A percentile compares a stretch with the other conserved stretches of the same genome.
phyloP scores from a whole-genome alignment of 129 eudicot species.

The Pseudognaphalium luteoalbum region DNA sequence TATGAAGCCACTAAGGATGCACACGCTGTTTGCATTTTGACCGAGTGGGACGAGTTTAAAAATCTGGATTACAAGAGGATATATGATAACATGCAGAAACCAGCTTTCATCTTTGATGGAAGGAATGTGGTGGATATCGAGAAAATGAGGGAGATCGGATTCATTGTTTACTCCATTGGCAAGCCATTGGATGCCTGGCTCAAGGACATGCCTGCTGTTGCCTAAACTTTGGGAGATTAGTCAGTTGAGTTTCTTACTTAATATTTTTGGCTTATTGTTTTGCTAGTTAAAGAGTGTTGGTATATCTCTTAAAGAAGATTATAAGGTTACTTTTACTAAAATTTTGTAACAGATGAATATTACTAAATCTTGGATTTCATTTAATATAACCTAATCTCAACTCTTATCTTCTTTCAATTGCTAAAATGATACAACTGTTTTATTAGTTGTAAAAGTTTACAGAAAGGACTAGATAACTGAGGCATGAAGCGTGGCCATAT shows the following conservation, averaged over 20 bases:
- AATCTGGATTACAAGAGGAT: constrained; percentile 75
- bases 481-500: constrained; percentile 4
- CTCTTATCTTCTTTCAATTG: background rate
- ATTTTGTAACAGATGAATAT: constrained; percentile 39
- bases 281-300: constrained; percentile 21
- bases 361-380: constrained; percentile 25
- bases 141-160: constrained; percentile 81
- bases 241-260: constrained; percentile 30
- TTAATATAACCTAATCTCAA: background rate
- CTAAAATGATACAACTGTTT: constrained; percentile 1
- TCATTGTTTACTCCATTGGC: constrained; percentile 82
- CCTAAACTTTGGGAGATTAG: constrained; percentile 36
- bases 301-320: constrained; percentile 32
- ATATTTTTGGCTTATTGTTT: constrained; percentile 30
- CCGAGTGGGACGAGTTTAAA: constrained; percentile 94
- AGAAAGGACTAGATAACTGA: background rate
- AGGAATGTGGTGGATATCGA: constrained; percentile 60
- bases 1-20: constrained; percentile 82
- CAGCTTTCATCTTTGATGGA: constrained; percentile 83
- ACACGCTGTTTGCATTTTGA: constrained; percentile 72
- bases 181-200: constrained; percentile 93
- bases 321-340: constrained; percentile 23
- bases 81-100: constrained; percentile 84
- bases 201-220: constrained; percentile 86
- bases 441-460: no score